phyloP scores from a whole-genome alignment of 1,284 basidiomycete genomes.

The Heterobasidion occidentale region DNA sequence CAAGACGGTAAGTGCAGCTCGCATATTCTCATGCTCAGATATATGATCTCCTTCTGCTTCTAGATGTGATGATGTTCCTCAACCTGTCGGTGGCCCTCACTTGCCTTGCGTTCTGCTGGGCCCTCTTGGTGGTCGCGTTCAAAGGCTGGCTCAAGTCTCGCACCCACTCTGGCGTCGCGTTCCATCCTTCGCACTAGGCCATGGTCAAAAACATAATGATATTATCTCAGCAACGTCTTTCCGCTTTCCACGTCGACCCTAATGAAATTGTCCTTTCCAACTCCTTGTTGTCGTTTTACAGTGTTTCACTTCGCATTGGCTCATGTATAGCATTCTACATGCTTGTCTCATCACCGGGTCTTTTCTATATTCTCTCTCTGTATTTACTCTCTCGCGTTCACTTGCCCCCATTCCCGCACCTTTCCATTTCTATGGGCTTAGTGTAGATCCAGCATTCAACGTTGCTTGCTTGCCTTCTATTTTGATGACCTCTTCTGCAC shows the following conservation, averaged over 20 bases:
- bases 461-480: too few species aligned
- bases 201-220: background rate
- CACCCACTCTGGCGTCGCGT: slow-evolving; percentile 29
- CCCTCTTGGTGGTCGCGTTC: slow-evolving; percentile 60
- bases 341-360: too few species aligned
- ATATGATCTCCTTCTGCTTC: background rate
- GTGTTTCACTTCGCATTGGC: too few species aligned
- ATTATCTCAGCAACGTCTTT: background rate
- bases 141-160: slow-evolving; percentile 73
- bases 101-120: slow-evolving; percentile 79
- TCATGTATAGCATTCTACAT: too few species aligned
- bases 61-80: slow-evolving; percentile 82
- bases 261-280: too few species aligned
- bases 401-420: too few species aligned
- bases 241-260: background rate
- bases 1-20: slow-evolving; percentile 63
- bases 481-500: too few species aligned
- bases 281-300: too few species aligned
- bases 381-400: too few species aligned
- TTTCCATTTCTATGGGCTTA: too few species aligned
- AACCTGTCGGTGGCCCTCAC: slow-evolving; percentile 77
- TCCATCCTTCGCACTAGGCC: slow-evolving; percentile 33
- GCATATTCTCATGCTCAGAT: background rate
- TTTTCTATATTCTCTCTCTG: too few species aligned
- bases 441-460: too few species aligned